Conservation (phyloP, 805 yeast species). For the Wickerhamiella occidentalis region DNA sequence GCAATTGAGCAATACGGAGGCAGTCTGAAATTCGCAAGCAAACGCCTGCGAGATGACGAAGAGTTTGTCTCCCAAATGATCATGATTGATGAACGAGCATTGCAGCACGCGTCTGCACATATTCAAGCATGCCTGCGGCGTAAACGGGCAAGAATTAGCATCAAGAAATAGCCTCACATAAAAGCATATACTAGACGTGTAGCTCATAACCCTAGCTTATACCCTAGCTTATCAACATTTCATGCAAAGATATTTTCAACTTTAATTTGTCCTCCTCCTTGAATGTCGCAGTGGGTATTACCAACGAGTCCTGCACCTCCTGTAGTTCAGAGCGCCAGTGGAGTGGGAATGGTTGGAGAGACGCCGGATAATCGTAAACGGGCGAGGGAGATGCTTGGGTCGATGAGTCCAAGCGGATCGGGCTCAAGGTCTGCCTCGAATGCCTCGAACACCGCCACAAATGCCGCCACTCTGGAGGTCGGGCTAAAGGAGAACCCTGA, state of each 20-base stretch:
- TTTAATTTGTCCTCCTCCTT: neutral
- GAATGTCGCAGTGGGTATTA: slow-evolving; percentile 5
- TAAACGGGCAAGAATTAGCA: neutral
- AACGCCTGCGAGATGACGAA: neutral
- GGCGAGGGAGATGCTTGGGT: neutral
- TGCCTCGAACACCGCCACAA: neutral
- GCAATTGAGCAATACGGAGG: slow-evolving; percentile 4
- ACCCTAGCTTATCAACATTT: neutral
- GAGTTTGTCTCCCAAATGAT: neutral
- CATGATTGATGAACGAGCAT: neutral
- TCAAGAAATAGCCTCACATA: neutral
- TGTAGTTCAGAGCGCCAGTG: neutral
- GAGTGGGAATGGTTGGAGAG: neutral
- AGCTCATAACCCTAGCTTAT: neutral
- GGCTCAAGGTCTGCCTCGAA: too few species aligned
- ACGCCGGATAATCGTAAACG: neutral
- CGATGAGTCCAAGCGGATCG: too few species aligned
- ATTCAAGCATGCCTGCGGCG: slow-evolving; percentile 3
- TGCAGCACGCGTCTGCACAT: slow-evolving; percentile 1
- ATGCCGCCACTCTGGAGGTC: too few species aligned
- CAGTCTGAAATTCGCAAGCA: neutral
- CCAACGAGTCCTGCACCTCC: slow-evolving; percentile 9
- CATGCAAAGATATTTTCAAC: too few species aligned
- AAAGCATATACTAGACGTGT: too few species aligned
- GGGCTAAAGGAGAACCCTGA: too few species aligned